Evolutionary conservation across 805 yeast species (phyloP), one percentile per base, ranked within the genome.

Genomic region (Scheffersomyces lignosus): DNA sequence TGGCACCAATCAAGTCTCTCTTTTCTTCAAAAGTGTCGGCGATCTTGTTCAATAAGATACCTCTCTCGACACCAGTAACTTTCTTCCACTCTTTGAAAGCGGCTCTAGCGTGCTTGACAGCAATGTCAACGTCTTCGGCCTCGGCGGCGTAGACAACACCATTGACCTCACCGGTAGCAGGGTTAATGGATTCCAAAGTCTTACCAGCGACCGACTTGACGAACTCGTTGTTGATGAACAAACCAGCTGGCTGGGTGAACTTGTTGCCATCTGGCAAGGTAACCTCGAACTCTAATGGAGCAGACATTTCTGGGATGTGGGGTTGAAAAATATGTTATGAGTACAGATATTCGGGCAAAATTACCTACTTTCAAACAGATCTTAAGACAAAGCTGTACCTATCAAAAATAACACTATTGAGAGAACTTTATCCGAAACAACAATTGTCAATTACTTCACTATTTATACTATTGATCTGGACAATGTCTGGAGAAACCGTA

Each of bases 211-310:
- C 44, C 5, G 77, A 58, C 20, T 56, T 47, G 24, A 66, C 62
- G 57, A 73, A 77, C 53, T 77, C 75, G 47, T 78, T 78, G 58
- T 77, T 70, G 51, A 78, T 77, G 56, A 77, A 81, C 43, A 80
- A 62, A 5, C 87, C 87, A n/a, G 78, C 41, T 26, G 85, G 87
- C 49, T 78, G 83, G 17, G 58, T 47, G 55, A 64, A 75, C 33
- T 66, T 68, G 32, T 56, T 49, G 34, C 83, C 83, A 27, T 68
- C 71, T 15, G 83, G 81, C 47, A 69, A 60, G 20, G 71, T 62
- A 34, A 70, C 60, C 33, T 64, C 65, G 52, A 56, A 54, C 46
- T 51, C 54, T 47, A 67, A 63, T 18, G 70, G 68, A 28, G 62
- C 51, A 15, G 68, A 52, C 70, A 64, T 64, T 23, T 29, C 25